These are phyloP conservation scores for Kwoniella dejecticola DNA, from an alignment of 768 basidiomycete genomes.

Conservation along the genomic window DNA sequence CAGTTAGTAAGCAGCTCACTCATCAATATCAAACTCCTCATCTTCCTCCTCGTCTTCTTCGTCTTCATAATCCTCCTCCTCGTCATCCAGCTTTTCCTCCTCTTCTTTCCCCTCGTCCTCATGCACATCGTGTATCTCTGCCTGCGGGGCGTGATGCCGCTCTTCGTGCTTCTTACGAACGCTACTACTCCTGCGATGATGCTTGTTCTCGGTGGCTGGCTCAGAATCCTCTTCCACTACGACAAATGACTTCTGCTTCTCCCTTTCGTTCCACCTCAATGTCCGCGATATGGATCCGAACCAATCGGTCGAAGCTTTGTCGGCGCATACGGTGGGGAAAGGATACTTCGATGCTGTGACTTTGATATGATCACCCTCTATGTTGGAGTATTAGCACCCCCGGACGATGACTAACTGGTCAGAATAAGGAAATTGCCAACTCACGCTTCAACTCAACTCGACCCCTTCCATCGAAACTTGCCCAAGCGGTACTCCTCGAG, in stretches of 20 bases:
- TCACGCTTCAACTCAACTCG: conserved; percentile 91
- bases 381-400: neutral
- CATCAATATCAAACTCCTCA: conserved; percentile 90
- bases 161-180: neutral
- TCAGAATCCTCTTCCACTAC: conserved; percentile 86
- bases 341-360: conserved; percentile 95
- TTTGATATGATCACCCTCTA: conserved; percentile 99
- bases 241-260: conserved; percentile 97
- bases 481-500: conserved; percentile 97
- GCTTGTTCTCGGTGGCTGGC: conserved; percentile 46
- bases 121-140: conserved; percentile 22
- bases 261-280: conserved; percentile 97
- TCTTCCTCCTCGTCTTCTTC: conserved; percentile 64
- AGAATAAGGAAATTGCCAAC: too few species aligned
- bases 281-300: conserved; percentile 96
- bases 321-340: conserved; percentile 96
- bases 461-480: conserved; percentile 95
- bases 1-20: conserved; percentile 55
- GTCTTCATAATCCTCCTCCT: conserved; percentile 53
- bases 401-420: neutral
- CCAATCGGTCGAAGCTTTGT: conserved; percentile 98
- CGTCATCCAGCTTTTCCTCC: conserved; percentile 19
- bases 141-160: conserved; percentile 1
- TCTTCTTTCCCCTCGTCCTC: neutral
- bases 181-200: neutral